Conservation (phyloP, 306 rosid species). For the Vicia villosa region DNA sequence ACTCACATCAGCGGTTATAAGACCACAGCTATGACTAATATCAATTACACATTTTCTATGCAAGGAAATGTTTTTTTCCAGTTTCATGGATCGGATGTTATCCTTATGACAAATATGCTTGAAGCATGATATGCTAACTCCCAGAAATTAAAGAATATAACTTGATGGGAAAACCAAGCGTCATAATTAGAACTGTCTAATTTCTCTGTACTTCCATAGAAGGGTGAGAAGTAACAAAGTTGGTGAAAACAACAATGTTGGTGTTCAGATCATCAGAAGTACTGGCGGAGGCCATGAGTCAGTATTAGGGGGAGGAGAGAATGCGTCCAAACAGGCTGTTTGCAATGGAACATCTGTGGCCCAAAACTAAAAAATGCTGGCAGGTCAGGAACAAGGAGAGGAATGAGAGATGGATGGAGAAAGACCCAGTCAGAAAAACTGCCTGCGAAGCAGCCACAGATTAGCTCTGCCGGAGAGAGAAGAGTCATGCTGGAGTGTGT, state of each 20-base stretch:
- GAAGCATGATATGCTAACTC: conserved; percentile 15
- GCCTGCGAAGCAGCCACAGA: neutral
- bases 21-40: conserved; percentile 13
- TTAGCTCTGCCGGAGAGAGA: neutral
- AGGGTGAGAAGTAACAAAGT: neutral
- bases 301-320: neutral
- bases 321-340: neutral
- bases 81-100: conserved; percentile 6
- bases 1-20: conserved; percentile 28
- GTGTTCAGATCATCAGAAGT: neutral
- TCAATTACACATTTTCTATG: neutral
- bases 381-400: neutral
- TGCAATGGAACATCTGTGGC: neutral
- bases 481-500: neutral
- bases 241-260: neutral
- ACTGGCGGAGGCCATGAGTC: neutral
- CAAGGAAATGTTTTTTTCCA: conserved; percentile 6
- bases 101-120: conserved; percentile 14
- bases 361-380: neutral
- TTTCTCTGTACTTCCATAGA: neutral
- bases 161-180: neutral
- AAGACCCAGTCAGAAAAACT: neutral
- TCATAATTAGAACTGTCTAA: neutral
- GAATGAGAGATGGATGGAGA: neutral
- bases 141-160: neutral